A percentile compares a stretch with the other conserved stretches of the same genome.
These are phyloP conservation scores for Trypanosoma avium DNA, from an alignment of 208 protist genomes.

Conservation along the genomic window DNA sequence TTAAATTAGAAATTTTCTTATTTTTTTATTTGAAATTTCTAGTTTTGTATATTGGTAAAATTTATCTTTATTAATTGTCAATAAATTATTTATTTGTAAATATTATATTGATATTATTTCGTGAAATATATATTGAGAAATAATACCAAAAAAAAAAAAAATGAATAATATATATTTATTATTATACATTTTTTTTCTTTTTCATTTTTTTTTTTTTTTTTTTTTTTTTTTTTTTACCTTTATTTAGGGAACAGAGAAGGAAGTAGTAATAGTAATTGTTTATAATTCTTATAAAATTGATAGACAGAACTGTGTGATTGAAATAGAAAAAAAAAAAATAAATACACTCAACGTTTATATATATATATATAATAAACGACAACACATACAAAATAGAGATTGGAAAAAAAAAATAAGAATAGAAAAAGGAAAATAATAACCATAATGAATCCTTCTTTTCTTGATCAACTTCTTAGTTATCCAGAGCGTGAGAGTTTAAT, in stretches of 20 bases:
- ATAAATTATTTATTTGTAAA: too few relatives aligned
- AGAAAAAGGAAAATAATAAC: neutral
- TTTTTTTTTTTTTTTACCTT: constrained; percentile 9
- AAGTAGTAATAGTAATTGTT: too few relatives aligned
- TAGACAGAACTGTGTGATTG: too few relatives aligned
- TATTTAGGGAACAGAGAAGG: neutral
- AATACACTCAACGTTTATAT: too few relatives aligned
- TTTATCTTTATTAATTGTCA: too few relatives aligned
- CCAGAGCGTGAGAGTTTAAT: constrained; percentile 55
- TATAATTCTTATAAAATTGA: too few relatives aligned
- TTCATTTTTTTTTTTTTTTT: neutral
- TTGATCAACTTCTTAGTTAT: constrained; percentile 53
- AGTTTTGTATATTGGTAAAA: too few relatives aligned
- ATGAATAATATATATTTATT: neutral
- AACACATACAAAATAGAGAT: neutral
- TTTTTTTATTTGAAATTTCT: too few relatives aligned
- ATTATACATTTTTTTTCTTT: neutral
- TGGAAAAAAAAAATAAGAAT: neutral
- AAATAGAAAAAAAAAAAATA: constrained; percentile 1
- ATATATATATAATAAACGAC: neutral
- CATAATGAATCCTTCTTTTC: constrained; percentile 31
- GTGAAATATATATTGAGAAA: neutral
- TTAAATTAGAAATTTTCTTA: too few relatives aligned
- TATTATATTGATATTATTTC: too few relatives aligned
- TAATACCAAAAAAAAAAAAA: neutral